Evolutionary conservation across 192 early-diverging fungal genomes (phyloP).

Genomic region (Gamsiella multidivaricata): DNA sequence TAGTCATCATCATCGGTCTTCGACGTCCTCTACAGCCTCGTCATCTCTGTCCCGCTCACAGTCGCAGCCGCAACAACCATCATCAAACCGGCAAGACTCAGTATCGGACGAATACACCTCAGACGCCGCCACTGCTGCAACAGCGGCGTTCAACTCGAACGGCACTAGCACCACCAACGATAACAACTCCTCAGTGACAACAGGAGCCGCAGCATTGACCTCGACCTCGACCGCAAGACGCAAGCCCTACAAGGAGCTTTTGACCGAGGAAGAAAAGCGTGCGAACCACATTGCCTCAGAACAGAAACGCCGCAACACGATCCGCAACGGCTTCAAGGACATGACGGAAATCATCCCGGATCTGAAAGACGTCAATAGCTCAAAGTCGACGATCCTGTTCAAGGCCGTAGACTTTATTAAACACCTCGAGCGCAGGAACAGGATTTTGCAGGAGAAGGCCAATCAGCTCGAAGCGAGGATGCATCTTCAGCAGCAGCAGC

Average conservation of each 20-base stretch:
- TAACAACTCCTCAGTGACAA: constrained; percentile 2
- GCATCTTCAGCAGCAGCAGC: background rate
- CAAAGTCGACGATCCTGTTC: constrained; percentile 74
- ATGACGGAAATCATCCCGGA: constrained; percentile 88
- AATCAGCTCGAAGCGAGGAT: constrained; percentile 46
- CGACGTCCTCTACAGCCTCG: constrained; percentile 5
- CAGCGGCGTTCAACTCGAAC: background rate
- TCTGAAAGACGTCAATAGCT: constrained; percentile 71
- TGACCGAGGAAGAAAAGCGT: constrained; percentile 82
- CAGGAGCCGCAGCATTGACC: too few relatives aligned
- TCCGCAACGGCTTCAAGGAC: constrained; percentile 88
- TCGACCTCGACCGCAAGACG: constrained; percentile 35
- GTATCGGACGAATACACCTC: constrained; percentile 30
- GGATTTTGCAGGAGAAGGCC: constrained; percentile 57
- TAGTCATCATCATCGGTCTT: background rate
- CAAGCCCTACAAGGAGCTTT: constrained; percentile 69
- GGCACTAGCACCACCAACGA: constrained; percentile 10
- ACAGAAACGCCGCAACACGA: constrained; percentile 79
- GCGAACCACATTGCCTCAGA: constrained; percentile 82
- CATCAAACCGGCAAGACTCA: constrained; percentile 18
- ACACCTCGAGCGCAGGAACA: constrained; percentile 67
- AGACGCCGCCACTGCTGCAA: background rate
- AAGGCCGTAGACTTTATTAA: constrained; percentile 76
- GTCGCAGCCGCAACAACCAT: background rate
- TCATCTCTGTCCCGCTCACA: background rate